Conservation (phyloP, 371 early-diverging fungal species). For the Haplosporangium sp. region DNA sequence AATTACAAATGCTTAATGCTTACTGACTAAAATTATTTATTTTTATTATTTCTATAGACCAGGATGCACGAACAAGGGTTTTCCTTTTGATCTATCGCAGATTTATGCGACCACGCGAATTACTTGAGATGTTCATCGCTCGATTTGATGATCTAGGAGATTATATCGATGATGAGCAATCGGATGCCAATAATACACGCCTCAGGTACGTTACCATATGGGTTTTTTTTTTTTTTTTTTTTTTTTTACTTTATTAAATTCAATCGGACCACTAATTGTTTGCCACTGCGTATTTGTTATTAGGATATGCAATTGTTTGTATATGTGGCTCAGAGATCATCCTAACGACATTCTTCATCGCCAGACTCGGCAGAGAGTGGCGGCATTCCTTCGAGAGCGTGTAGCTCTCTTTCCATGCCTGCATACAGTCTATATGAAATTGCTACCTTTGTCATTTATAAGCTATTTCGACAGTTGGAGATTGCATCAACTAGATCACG, state of each 20-base stretch:
- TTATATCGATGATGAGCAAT: too few species aligned
- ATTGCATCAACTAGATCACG: constrained; percentile 8
- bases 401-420: constrained; percentile 42
- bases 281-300: neutral
- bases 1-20: too few species aligned
- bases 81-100: constrained; percentile 68
- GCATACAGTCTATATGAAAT: constrained; percentile 22
- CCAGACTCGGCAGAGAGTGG: constrained; percentile 61
- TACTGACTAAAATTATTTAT: too few species aligned
- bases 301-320: constrained; percentile 62
- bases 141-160: too few species aligned
- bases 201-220: too few species aligned
- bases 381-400: constrained; percentile 56
- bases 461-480: constrained; percentile 51
- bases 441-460: constrained; percentile 36
- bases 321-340: constrained; percentile 63
- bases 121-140: too few species aligned
- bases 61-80: constrained; percentile 40
- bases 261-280: neutral
- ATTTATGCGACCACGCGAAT: constrained; percentile 7
- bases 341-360: constrained; percentile 67
- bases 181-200: too few species aligned
- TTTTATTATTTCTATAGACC: constrained; percentile 16
- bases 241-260: neutral
- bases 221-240: constrained; percentile 13